These are phyloP conservation scores for Erigeron philadelphicus DNA, from an alignment of 140 eudicot species.

Conservation along the genomic window DNA sequence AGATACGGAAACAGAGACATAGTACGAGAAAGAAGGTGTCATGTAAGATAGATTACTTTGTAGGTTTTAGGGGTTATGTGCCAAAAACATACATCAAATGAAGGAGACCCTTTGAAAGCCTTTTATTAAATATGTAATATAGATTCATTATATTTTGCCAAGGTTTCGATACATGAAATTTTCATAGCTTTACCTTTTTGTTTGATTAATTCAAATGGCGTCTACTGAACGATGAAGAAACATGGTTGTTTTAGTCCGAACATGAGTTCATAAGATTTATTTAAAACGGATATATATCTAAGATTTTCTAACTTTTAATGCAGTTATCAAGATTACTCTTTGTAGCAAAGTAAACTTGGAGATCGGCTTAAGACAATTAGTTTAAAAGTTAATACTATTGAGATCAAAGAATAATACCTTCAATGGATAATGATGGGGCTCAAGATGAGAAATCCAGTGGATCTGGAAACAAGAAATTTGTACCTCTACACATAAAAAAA, in stretches of 20 bases:
- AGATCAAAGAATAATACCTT: slow-evolving; percentile 26
- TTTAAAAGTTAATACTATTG: not conserved
- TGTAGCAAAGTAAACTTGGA: not conserved
- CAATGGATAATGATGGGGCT: slow-evolving; percentile 29
- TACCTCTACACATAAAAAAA: slow-evolving; percentile 34
- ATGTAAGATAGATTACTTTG: not conserved
- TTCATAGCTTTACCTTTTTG: too few relatives aligned
- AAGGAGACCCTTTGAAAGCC: too few relatives aligned
- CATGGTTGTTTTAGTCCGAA: too few relatives aligned
- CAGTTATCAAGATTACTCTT: not conserved
- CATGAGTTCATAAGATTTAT: too few relatives aligned
- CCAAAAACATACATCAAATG: too few relatives aligned
- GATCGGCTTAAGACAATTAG: not conserved
- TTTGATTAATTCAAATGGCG: too few relatives aligned
- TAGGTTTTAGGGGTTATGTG: not conserved
- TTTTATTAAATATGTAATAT: too few relatives aligned
- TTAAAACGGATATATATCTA: not conserved
- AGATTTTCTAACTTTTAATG: not conserved
- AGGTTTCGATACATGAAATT: too few relatives aligned
- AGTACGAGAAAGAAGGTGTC: too few relatives aligned
- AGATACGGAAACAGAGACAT: too few relatives aligned
- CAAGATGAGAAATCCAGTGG: slow-evolving; percentile 34
- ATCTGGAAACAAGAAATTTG: slow-evolving; percentile 30
- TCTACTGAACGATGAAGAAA: too few relatives aligned
- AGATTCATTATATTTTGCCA: too few relatives aligned